Base-by-base conservation (phyloP, 768 basidiomycete genomes). In the Podaxis sp. region DNA sequence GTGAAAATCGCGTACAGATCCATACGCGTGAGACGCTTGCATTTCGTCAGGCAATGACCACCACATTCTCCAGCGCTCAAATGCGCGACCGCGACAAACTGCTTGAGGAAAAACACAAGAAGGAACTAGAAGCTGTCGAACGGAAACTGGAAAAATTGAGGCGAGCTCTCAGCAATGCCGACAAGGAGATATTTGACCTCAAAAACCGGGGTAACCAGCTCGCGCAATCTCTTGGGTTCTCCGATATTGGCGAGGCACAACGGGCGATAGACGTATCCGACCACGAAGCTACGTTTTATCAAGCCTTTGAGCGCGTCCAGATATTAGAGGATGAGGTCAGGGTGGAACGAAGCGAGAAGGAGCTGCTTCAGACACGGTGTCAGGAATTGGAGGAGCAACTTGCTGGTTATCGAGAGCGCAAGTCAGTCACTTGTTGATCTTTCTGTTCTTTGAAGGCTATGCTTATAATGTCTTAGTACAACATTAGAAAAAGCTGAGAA, bases 191-290 rank as follows among this genome's bases (percentile, higher is more conserved):
- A 7, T 81, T 76, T 54, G 78, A 80, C 9, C 70, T 70, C 0
- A 63, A 73, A 9, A 73, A 79, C 12, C 73, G 79, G 1, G 75
- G 73, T 0, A 68, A 76, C 15, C 71, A 74, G 17, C 72, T 84
- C 2, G 82, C 80, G 0, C 65, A 69, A 6, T 70, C 70, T 1
- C 74, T 86, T 49, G 85, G 83, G 0, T 85, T 82, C 64, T 65
- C 69, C 2, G 73, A 78, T 53, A 67, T 82, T 2, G 72, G 71
- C 9, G 82, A 83, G 33, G 80, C 82, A 0, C 78, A 82, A 59
- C 69, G 75, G 6, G 69, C 71, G 8, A 70, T 83, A 33, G 77
- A 80, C 39, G 73, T 75, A 2, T 68, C 75, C 2, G 78, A 77
- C 42, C 61, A 72, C 22, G 73, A 74, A 4, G 55, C 73, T 0